phyloP scores from a whole-genome alignment of 768 basidiomycete genomes.

The Leccinellum luteum region DNA sequence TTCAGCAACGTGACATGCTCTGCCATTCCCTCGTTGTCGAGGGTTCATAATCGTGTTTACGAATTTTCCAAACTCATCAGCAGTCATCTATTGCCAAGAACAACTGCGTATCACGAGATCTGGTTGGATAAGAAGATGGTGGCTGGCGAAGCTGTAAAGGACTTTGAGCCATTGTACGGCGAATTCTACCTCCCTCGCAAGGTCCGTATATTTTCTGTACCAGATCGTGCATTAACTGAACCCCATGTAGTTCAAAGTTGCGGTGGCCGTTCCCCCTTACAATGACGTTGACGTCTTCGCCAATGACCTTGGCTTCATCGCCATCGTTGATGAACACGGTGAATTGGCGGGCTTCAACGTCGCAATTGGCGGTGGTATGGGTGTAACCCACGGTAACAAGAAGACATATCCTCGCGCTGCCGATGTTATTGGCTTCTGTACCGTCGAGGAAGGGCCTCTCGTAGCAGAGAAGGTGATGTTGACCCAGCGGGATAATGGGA shows the following conservation, averaged over 20 bases:
- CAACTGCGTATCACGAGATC: slow-evolving; percentile 65
- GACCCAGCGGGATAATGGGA: slow-evolving; percentile 93
- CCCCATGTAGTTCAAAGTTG: slow-evolving; percentile 83
- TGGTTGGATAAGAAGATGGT: slow-evolving; percentile 98
- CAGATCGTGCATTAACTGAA: neutral
- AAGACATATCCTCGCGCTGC: slow-evolving; percentile 95
- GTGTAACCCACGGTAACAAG: slow-evolving; percentile 98
- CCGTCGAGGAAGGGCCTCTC: slow-evolving; percentile 75
- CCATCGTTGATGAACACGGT: slow-evolving; percentile 75
- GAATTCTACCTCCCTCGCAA: slow-evolving; percentile 96
- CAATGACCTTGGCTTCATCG: slow-evolving; percentile 96
- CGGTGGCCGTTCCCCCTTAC: slow-evolving; percentile 48
- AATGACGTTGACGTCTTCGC: slow-evolving; percentile 59
- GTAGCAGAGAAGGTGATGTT: slow-evolving; percentile 94
- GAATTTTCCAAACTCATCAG: slow-evolving; percentile 83
- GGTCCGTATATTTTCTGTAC: slow-evolving; percentile 40
- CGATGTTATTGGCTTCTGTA: slow-evolving; percentile 90
- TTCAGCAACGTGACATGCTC: slow-evolving; percentile 86
- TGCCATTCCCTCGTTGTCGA: slow-evolving; percentile 87
- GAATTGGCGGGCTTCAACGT: slow-evolving; percentile 93
- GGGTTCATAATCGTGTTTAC: slow-evolving; percentile 78
- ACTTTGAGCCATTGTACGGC: slow-evolving; percentile 96
- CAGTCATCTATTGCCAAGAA: slow-evolving; percentile 83
- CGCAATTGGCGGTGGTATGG: slow-evolving; percentile 94
- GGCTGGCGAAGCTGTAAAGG: slow-evolving; percentile 89